Evolutionary conservation across 306 rosid species (phyloP).

Genomic region (Canavalia ensiformis): DNA sequence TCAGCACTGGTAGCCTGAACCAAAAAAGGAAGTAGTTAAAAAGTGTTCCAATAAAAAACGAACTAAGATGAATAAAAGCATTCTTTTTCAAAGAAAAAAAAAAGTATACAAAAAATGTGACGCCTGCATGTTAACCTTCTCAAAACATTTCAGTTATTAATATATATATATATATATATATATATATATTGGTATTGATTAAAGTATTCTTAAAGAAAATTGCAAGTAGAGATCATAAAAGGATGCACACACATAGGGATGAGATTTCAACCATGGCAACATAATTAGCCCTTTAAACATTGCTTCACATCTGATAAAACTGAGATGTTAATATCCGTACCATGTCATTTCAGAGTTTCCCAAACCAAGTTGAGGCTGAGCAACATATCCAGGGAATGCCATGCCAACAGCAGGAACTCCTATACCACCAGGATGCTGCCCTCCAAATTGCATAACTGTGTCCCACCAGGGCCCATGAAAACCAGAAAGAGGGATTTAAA

Average conservation of each 20-base stretch:
- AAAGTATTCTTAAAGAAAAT: not conserved
- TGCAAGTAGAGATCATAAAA: not conserved
- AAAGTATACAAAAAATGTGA: not conserved
- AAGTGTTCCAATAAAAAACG: not conserved
- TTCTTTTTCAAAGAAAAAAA: not conserved
- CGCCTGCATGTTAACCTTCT: too few relatives aligned
- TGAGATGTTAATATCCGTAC: constrained; percentile 50
- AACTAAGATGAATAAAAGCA: not conserved
- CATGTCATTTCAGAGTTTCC: constrained; percentile 98
- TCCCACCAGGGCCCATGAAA: constrained; percentile 36
- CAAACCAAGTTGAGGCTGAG: constrained; percentile 83
- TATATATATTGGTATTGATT: not conserved
- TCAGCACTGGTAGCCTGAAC: constrained; percentile 91
- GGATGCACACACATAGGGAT: not conserved
- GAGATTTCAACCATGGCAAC: constrained; percentile 27
- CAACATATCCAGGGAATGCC: constrained; percentile 99
- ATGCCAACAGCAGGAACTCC: constrained; percentile 99
- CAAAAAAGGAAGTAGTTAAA: constrained; percentile 22
- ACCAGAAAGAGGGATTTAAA: constrained; percentile 1
- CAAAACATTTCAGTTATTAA: not conserved
- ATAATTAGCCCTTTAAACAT: constrained; percentile 4
- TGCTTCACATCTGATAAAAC: constrained; percentile 15
- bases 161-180: not conserved
- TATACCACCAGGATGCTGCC: constrained; percentile 96
- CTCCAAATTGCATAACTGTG: constrained; percentile 96